Percentiles rank a stretch among this genome's conserved stretches.
These are phyloP conservation scores for Yamadazyma ubonensis DNA, from an alignment of 805 yeast genomes.

Conservation along the genomic window DNA sequence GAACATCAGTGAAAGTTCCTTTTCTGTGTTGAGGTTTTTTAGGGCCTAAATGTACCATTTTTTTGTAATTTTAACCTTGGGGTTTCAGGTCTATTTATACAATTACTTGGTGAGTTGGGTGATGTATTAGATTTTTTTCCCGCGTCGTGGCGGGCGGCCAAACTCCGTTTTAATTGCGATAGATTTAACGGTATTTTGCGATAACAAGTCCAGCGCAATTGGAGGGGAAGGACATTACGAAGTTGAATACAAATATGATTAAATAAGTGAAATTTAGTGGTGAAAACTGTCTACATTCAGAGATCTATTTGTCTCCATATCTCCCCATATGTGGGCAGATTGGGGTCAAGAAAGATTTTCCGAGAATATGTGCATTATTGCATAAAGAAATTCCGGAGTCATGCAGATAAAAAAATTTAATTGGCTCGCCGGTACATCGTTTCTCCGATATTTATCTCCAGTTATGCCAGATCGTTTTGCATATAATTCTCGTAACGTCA, in stretches of 20 bases:
- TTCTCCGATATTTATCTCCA: constrained; percentile 4
- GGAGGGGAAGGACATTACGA: too few species aligned
- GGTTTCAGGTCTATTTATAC: neutral
- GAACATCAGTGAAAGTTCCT: constrained; percentile 60
- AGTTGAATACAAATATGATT: too few species aligned
- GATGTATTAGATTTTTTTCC: constrained; percentile 5
- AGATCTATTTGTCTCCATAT: neutral
- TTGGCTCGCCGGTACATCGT: constrained; percentile 2
- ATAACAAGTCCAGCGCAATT: too few species aligned
- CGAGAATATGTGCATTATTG: neutral
- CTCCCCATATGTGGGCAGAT: neutral
- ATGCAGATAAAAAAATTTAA: neutral
- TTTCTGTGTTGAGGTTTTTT: constrained; percentile 79
- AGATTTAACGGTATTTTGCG: neutral
- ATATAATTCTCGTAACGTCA: constrained; percentile 1
- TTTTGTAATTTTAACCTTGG: constrained; percentile 13
- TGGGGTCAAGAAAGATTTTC: neutral
- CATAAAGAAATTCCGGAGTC: constrained; percentile 2
- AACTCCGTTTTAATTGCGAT: constrained; percentile 2
- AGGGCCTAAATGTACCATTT: constrained; percentile 86
- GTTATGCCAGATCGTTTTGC: neutral
- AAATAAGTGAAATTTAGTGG: neutral
- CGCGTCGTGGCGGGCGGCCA: constrained; percentile 4
- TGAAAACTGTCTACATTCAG: neutral
- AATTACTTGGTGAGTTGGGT: constrained; percentile 9